Base-by-base conservation (phyloP, 176 grass and related monocot species). In the Rhipidocladum racemiflorum region DNA sequence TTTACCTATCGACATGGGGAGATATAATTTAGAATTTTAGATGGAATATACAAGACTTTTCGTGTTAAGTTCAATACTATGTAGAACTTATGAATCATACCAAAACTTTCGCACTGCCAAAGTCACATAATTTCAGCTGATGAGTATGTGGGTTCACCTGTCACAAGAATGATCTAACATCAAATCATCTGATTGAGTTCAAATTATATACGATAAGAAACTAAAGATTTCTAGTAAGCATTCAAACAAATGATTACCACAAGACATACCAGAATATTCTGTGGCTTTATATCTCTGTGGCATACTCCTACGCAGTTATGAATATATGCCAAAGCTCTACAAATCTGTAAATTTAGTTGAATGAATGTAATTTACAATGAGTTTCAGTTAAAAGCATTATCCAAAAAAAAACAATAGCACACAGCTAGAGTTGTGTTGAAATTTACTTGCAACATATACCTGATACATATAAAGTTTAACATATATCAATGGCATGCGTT, bases 201-300 rank as follows among this genome's bases (percentile, higher is more conserved):
- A 35, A 76, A 80, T 45, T 65, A 27, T 65, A 11, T 66, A 20
- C 2, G 1, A 65, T 5, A 7, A 44, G 28, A 46, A 51, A 43
- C 1, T 20, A 23, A 71, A 40, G 34, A 36, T 57, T 72, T 71
- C 15, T 38, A 72, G 23, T 44, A 20, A 70, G 18, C 56, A 71
- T 69, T 77, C 39, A 25, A 16, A 36, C 21, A 88, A 64, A 71
- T 71, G 46, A 17, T 48, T 79, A 78, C 9, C 34, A 76, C 40
- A 75, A 65, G 35, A 61, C 57, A 81, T 81, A 97, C 94, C 86
- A 97, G 73, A 83, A 97, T 90, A 84, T 97, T 97, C 77, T 97
- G 91, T 70, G 94, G 91, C 81, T 93, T 97, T 84, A 97, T 97
- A 63, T 97, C 94, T 65, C 94, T 91, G 84, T 97, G 94, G 71